These are phyloP conservation scores for Bonia amplexicaulis DNA, from an alignment of 176 grass and related monocot genomes.

Conservation along the genomic window DNA sequence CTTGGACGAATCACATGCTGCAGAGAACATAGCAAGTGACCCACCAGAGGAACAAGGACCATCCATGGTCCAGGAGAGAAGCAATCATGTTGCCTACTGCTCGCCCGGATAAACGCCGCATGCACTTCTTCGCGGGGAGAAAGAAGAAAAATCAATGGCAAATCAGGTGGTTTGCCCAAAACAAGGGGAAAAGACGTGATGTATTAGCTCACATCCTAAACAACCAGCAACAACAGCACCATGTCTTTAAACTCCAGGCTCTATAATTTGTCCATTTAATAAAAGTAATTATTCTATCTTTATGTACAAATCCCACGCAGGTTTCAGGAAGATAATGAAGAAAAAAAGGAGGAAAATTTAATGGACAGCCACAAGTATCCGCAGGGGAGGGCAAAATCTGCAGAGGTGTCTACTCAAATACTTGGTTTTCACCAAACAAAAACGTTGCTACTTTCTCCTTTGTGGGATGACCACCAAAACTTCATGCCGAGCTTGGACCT, in stretches of 20 bases:
- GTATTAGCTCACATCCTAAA: not conserved
- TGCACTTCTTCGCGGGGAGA: not conserved
- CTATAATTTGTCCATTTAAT: conserved; percentile 49
- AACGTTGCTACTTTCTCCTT: conserved; percentile 29
- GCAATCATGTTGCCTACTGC: not conserved
- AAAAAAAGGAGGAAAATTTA: conserved; percentile 31
- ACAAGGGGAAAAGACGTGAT: too few relatives aligned
- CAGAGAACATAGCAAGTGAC: not conserved
- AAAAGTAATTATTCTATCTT: conserved; percentile 42
- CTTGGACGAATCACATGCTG: not conserved
- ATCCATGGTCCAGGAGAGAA: not conserved
- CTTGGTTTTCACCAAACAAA: conserved; percentile 35
- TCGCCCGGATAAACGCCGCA: not conserved
- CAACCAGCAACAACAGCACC: not conserved
- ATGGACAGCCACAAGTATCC: conserved; percentile 32
- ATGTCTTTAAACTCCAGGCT: conserved; percentile 33
- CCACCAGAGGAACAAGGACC: not conserved
- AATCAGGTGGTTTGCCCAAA: not conserved
- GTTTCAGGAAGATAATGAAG: conserved; percentile 25
- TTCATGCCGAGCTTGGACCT: conserved; percentile 24
- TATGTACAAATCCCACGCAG: conserved; percentile 57
- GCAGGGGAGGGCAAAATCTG: conserved; percentile 56
- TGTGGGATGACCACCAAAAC: conserved; percentile 37
- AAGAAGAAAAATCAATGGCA: not conserved
- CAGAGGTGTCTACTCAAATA: conserved; percentile 42